Base-by-base conservation (phyloP, 345 rosid species). In the Euphorbia lathyris region DNA sequence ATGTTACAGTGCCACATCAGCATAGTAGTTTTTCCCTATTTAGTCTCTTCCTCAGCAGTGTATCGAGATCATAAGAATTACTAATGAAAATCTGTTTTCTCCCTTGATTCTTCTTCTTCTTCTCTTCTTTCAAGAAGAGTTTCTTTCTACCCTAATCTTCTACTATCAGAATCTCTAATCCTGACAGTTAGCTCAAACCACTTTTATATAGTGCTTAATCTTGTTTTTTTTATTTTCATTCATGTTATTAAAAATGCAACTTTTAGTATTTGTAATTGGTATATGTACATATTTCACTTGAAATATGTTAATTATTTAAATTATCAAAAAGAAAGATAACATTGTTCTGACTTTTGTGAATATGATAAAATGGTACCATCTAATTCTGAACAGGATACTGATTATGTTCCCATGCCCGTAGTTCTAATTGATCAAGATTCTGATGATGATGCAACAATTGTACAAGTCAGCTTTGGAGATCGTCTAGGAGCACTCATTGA, bases 401-500 rank as follows among this genome's bases (percentile, higher is more conserved):
- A 77, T 74, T 69, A 56, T 62, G 81, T 84, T 71, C 89, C 92
- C 55, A 86, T 75, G 84, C 90, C 92, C n/a, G 77, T 87, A 58
- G 96, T 95, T 76, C 77, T 87, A 70, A 91, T 91, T 29, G 96
- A 90, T 77, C 97, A 91, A 78, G 97, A 95, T 79, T 85, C 97
- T 16, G 92, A 88, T 85, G 81, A 92, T 60, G 87, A 88, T 55
- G 88, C 97, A 64, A 91, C 97, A 3, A 78, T 85, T 73, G 97
- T 95, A 30, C 89, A 95, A 67, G 83, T 95, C 73, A 90, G 97
- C 81, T 90, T 91, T 74, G 99, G 99, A 70, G 95, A 95, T 84
- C 97, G 97, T 67, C 87, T 95, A 66, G 99, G 99, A 64, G 97
- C 97, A 68, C 91, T 95, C 29, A 80, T 92, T 84, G 97, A 95